Percentiles rank a stretch among this genome's conserved stretches.
These are phyloP conservation scores for Stemphylium beticola DNA, from an alignment of 2,329 filamentous ascomycete genomes.

Conservation along the genomic window DNA sequence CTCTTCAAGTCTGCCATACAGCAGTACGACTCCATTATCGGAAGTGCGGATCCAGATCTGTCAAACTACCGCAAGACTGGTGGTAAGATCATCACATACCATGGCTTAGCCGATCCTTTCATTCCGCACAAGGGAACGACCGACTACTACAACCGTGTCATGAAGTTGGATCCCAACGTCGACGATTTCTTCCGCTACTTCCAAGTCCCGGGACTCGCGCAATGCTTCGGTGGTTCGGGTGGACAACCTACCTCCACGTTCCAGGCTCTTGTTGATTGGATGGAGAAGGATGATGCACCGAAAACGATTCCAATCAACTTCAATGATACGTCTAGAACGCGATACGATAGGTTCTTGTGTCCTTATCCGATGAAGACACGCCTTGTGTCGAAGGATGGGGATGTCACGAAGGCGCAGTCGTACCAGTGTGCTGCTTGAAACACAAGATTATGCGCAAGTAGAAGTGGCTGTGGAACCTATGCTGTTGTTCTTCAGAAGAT, in stretches of 20 bases:
- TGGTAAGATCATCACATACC: constrained; percentile 35
- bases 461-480: too few relatives aligned
- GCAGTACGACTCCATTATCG: constrained; percentile 21
- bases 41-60: constrained; percentile 25
- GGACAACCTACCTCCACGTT: constrained; percentile 43
- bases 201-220: constrained; percentile 27
- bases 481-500: too few relatives aligned
- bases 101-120: constrained; percentile 22
- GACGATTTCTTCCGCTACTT: constrained; percentile 34
- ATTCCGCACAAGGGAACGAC: constrained; percentile 9
- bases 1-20: too few relatives aligned
- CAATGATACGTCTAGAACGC: constrained; percentile 1
- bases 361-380: constrained; percentile 21
- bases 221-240: constrained; percentile 28
- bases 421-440: constrained; percentile 13
- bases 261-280: constrained; percentile 33
- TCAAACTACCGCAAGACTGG: constrained; percentile 21
- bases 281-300: constrained; percentile 29
- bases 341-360: constrained; percentile 23
- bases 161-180: constrained; percentile 11
- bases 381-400: constrained; percentile 6
- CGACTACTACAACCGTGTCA: constrained; percentile 23
- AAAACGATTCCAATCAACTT: constrained; percentile 11
- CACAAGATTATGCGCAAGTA: too few relatives aligned
- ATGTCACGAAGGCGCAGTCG: constrained; percentile 13